Conservation (phyloP, 1,284 basidiomycete species). For the Earliella scabrosa region DNA sequence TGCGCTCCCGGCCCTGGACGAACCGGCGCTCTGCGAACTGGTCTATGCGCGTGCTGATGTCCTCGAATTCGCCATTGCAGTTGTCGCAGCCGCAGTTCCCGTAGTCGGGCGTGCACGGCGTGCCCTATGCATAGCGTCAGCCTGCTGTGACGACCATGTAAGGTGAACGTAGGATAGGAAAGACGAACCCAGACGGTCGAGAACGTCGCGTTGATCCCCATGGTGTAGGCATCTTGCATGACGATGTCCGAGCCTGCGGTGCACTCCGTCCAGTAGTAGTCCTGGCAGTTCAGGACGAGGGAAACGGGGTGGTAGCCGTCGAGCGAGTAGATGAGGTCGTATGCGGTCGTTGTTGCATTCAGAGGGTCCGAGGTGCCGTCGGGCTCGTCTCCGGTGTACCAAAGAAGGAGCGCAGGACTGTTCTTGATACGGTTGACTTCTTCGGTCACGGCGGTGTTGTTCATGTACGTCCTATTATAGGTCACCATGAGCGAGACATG, state of each 20-base stretch:
- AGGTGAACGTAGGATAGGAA: conserved; percentile 41
- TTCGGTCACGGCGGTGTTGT: conserved; percentile 61
- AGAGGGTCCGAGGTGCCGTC: conserved; percentile 72
- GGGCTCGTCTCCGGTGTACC: conserved; percentile 81
- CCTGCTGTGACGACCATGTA: no score
- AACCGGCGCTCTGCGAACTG: conserved; percentile 60
- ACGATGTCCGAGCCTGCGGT: conserved; percentile 64
- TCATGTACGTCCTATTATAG: conserved; percentile 66
- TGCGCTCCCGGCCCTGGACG: conserved; percentile 64
- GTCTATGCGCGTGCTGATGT: conserved; percentile 68
- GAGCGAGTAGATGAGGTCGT: conserved; percentile 67
- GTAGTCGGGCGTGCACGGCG: conserved; percentile 60
- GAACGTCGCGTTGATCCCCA: conserved; percentile 71
- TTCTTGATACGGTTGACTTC: conserved; percentile 71
- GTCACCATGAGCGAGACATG: not conserved
- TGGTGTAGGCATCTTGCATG: conserved; percentile 59
- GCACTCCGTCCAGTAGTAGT: conserved; percentile 68
- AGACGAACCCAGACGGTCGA: conserved; percentile 50
- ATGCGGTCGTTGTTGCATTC: conserved; percentile 58
- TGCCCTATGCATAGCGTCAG: conserved; percentile 29
- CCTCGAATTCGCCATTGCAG: conserved; percentile 55
- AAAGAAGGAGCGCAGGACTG: conserved; percentile 69
- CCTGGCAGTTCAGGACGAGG: conserved; percentile 73
- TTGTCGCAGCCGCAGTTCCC: conserved; percentile 75
- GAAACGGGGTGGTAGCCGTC: conserved; percentile 80